Base-by-base conservation (phyloP, 768 basidiomycete species). In the Lactifluus rugatus region DNA sequence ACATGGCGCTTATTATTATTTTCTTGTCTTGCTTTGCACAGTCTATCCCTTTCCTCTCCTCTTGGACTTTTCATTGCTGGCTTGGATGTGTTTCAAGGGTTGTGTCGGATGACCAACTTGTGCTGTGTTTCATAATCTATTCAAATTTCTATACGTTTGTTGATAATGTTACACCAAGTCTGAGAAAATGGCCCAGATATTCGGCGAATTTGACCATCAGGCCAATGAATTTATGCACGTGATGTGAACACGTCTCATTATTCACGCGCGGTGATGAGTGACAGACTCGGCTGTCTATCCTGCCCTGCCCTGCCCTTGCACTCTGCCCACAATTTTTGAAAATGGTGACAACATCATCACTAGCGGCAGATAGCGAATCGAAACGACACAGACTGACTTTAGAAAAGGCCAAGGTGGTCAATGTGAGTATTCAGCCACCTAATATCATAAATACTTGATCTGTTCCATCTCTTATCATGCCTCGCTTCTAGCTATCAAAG, bases 351-450 rank as follows among this genome's bases (percentile, higher is more conserved):
- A 58, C 42, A 13, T 31, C 52, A 3, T 48, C 60, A 21, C 25
- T 50, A n/a, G 11, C 39, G 0, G 36, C 37, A 34, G 61, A 64
- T 19, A 44, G 36, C 23, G 63, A 53, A 14, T 23, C 74, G 65
- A 76, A 74, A 62, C 75, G 75, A 54, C 78, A 78, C 57, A 73
- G 78, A 42, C 6, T 32, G 37, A 77, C 78, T 0, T 62, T 82
- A 26, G 83, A 84, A 60, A 77, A 77, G 53, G 74, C 79, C 25
- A 84, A 76, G 64, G 81, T 77, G 4, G 78, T 71, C 64, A 80
- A 83, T 69, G 83, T 85, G 67, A 48, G 64, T 48, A 36, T 41
- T n/a, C 46, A 7, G 16, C 32, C 8, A 17, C 52, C 34, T 21
- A n/a, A 42, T 28, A 13, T 41, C 31, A 26, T 41, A 19, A 13